Evolutionary conservation across 345 rosid species (phyloP).

Genomic region (Boechera retrofracta): DNA sequence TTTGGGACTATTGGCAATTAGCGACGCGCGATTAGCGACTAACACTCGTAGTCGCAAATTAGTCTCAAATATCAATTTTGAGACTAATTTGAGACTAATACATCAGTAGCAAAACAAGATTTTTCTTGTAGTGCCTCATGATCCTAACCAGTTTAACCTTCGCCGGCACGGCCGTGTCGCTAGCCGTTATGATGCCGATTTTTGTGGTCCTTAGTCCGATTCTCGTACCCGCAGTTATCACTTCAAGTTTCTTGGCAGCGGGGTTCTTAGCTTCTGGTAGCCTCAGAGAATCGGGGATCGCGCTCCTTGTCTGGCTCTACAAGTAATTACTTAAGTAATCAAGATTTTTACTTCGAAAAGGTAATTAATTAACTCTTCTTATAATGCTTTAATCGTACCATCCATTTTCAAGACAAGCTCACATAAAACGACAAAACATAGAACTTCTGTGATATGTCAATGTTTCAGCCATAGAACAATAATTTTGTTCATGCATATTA

Average conservation of each 20-base stretch:
- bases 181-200: conserved; percentile 54
- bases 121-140: conserved; percentile 39
- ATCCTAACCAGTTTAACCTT: conserved; percentile 67
- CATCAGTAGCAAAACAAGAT: no score
- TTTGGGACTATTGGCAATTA: no score
- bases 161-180: conserved; percentile 12
- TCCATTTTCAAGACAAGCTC: not conserved
- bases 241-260: conserved; percentile 49
- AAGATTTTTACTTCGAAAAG: not conserved
- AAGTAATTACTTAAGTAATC: conserved; percentile 46
- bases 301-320: conserved; percentile 78
- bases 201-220: conserved; percentile 75
- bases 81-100: no score
- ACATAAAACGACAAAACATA: not conserved
- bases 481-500: not conserved
- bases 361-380: not conserved
- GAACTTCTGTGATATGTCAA: not conserved
- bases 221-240: conserved; percentile 69
- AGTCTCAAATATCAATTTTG: no score
- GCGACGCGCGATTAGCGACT: no score
- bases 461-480: not conserved
- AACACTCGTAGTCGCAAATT: no score
- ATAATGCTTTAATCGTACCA: not conserved
- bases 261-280: conserved; percentile 80
- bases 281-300: conserved; percentile 64